Evolutionary conservation across 2,329 filamentous ascomycete species (phyloP).

Genomic region (Amauroascus verrucosus): DNA sequence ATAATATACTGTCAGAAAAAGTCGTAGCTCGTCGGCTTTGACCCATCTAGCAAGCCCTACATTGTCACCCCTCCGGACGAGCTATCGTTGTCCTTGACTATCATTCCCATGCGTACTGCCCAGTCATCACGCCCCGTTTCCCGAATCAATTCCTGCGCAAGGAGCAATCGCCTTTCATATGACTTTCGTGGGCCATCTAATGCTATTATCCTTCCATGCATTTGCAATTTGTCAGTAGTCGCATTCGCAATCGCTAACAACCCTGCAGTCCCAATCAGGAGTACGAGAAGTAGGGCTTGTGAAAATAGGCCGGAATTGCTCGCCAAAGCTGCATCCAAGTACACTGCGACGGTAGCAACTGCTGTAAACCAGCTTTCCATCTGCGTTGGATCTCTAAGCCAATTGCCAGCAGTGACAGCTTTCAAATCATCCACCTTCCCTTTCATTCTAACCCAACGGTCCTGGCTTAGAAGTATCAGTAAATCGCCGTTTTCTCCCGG

Average conservation of each 20-base stretch:
- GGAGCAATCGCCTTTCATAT: constrained; percentile 27
- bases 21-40: no score
- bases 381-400: constrained; percentile 45
- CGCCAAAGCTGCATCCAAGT: constrained; percentile 46
- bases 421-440: constrained; percentile 49
- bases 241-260: not conserved
- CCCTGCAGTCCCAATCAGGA: not conserved
- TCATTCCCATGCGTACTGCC: constrained; percentile 31
- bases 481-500: constrained; percentile 41
- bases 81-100: no score
- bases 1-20: no score
- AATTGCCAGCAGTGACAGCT: constrained; percentile 48
- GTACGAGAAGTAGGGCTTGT: constrained; percentile 33
- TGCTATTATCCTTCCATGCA: not conserved
- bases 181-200: constrained; percentile 31
- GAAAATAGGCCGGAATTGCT: constrained; percentile 47
- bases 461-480: constrained; percentile 44
- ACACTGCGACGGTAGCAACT: constrained; percentile 48
- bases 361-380: constrained; percentile 46
- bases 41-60: no score
- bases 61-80: no score
- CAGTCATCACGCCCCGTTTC: constrained; percentile 30
- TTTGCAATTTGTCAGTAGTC: not conserved
- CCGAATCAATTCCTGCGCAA: constrained; percentile 32
- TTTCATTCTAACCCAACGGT: constrained; percentile 44